Base-by-base conservation (phyloP, 2,329 filamentous ascomycete genomes). In the Cladosporium austrohemisphaericum region DNA sequence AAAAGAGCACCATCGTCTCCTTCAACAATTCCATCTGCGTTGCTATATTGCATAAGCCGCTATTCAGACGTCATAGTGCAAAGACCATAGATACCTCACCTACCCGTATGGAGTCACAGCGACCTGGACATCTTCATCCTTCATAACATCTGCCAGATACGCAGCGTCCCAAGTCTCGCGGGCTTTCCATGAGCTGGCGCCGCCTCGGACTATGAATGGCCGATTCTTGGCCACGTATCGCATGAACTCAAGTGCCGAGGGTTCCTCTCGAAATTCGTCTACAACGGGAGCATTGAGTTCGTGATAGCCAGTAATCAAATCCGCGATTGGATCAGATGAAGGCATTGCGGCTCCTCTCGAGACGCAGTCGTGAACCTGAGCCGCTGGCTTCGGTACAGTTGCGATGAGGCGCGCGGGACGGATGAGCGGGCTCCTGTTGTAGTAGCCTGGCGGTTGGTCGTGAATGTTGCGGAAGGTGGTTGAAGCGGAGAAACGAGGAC, bases 161-260 rank as follows among this genome's bases (percentile, higher is more conserved):
- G 68, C 61, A 2, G 77, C 74, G 52, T 78, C 76, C 88, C 88
- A 93, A 43, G 68, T 72, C 49, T 68, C 71, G 3, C 74, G 73
- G 0, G 87, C 85, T 31, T 71, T 69, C 85, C 86, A 92, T 28
- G 75, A 66, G 1, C 61, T 62, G 1, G 85, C 85, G 3, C 76
- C 85, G 7, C 75, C 71, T 29, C 84, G 76, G 22, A 91, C 71
- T 2, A 92, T 78, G 58, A 92, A 91, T 0, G 88, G 88, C 1
- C 81, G 78, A 63, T 92, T 93, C 28, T 73, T 76, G 13, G 84
- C 77, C 16, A 91, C 86, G 66, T 82, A 85, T 60, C 85, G 80
- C 81, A 90, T 85, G 64, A 92, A 92, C 61, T 91, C 84, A 5
- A 93, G 76, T 0, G 88, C 79, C 22, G 83, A 86, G 3, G 88